Conservation (phyloP, 169 alveolate genomes). For the Eimeria praecox region DNA sequence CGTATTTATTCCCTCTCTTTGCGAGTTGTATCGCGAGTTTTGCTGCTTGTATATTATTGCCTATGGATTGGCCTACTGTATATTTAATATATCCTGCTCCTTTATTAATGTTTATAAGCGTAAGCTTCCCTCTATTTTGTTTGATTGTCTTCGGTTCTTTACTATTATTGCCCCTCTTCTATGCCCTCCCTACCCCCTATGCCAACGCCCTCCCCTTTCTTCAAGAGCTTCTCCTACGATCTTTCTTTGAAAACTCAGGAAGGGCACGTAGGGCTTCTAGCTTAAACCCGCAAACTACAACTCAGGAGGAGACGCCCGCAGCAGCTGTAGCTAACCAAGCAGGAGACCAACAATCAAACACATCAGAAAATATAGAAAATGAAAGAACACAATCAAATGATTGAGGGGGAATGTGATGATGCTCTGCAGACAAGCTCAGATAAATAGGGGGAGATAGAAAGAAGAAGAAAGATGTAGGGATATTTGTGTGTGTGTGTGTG, state of each 20-base stretch:
- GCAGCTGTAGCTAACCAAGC: too few species aligned
- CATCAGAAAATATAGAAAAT: too few species aligned
- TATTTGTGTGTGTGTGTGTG: too few species aligned
- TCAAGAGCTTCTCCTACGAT: background rate
- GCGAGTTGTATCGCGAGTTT: background rate
- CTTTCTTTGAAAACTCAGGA: background rate
- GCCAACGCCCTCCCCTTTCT: conserved; percentile 30
- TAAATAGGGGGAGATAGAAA: too few species aligned
- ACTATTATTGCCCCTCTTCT: conserved; percentile 44
- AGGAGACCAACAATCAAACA: too few species aligned
- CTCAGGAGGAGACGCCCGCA: background rate
- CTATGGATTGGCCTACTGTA: conserved; percentile 61
- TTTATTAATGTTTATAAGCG: background rate
- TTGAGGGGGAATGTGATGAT: too few species aligned
- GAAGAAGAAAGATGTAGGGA: too few species aligned
- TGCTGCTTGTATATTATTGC: background rate
- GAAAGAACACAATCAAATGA: too few species aligned
- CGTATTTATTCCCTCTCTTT: background rate
- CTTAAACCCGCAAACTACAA: too few species aligned
- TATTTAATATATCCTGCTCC: conserved; percentile 33
- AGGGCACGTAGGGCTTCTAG: too few species aligned
- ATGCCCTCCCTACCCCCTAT: conserved; percentile 12
- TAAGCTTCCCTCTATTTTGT: background rate
- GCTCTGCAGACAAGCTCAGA: too few species aligned
- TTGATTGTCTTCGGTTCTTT: background rate